Evolutionary conservation across 257 asterid species (phyloP), one percentile per base, ranked within the genome.

Genomic region (Gynochthodes officinalis): DNA sequence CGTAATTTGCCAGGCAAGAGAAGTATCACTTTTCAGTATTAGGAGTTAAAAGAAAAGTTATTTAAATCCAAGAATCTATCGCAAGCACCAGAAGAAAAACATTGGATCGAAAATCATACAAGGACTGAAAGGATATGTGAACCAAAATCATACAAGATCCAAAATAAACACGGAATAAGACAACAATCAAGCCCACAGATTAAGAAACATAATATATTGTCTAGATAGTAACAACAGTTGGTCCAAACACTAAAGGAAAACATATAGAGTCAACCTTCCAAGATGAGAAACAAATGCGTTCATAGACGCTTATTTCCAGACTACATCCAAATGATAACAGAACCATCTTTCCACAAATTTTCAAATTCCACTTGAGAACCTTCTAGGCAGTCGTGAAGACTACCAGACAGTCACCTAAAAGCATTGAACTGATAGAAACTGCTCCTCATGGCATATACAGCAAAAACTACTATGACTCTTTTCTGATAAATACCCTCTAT

Each of bases 361-460:
- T 30, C 60, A 49, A 71, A 28, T 71, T 67, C 32, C 73, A 46
- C 74, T 44, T 52, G 25, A 79, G 33, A 68, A 71, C 72, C 67
- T 55, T 70, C 74, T 59, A 62, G 64, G 75, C 76, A 63, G 76
- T 62, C 69, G 48, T 4, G 35, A 42, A 69, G 46, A 62, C 73
- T 62, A 54, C 73, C 82, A 74, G 79, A 60, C 52, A 44, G 50
- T 67, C 44, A 64, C 65, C 61, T 52, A 42, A 8, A 42, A 72
- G 35, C 76, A 73, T 62, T 53, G 49, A 50, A 74, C 70, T 2
- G 44, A 71, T 58, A 63, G 84, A 77, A 79, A 79, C 83, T 76
- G 80, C 82, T 65, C 80, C 77, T 66, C 83, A 69, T 72, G 84
- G 82, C 80, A 65, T 75, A 71, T 74, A 72, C 5, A 71, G 86